Percentiles rank a stretch among this genome's conserved stretches.
Conservation (phyloP, 1,284 basidiomycete genomes). For the Cryptococcus sp. region DNA sequence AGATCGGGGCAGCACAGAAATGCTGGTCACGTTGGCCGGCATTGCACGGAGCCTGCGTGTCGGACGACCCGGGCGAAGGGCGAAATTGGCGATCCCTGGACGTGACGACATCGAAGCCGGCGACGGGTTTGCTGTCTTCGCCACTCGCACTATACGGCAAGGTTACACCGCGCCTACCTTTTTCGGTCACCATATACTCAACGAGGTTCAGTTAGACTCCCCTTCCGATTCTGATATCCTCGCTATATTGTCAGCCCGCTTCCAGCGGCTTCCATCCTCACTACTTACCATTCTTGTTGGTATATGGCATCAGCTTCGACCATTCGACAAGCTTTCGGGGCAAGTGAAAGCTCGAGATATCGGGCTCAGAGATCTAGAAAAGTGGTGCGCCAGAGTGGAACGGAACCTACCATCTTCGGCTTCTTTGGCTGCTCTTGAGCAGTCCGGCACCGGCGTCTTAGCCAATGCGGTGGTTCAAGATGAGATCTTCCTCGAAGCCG, state of each 20-base stretch:
- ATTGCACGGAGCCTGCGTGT: slow-evolving; percentile 75
- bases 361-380: slow-evolving; percentile 84
- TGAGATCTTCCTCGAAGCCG: slow-evolving; percentile 84
- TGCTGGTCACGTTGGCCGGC: slow-evolving; percentile 79
- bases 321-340: slow-evolving; percentile 46
- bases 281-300: slow-evolving; percentile 47
- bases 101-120: slow-evolving; percentile 68
- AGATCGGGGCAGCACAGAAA: slow-evolving; percentile 82
- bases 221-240: slow-evolving; percentile 68
- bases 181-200: slow-evolving; percentile 78
- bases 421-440: slow-evolving; percentile 28
- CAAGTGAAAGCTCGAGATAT: slow-evolving; percentile 55
- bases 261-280: slow-evolving; percentile 61
- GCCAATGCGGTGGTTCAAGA: slow-evolving; percentile 81
- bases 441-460: slow-evolving; percentile 57
- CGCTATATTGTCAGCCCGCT: slow-evolving; percentile 67
- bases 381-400: slow-evolving; percentile 77
- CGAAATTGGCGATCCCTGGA: slow-evolving; percentile 68
- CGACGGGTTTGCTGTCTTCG: slow-evolving; percentile 75
- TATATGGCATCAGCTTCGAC: slow-evolving; percentile 46
- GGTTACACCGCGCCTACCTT: slow-evolving; percentile 60
- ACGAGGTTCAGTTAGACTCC: slow-evolving; percentile 65
- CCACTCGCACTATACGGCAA: slow-evolving; percentile 67
- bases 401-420: slow-evolving; percentile 59
- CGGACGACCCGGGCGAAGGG: slow-evolving; percentile 64